Evolutionary conservation across 306 rosid genomes (phyloP).

Genomic region (Medicago arabica): DNA sequence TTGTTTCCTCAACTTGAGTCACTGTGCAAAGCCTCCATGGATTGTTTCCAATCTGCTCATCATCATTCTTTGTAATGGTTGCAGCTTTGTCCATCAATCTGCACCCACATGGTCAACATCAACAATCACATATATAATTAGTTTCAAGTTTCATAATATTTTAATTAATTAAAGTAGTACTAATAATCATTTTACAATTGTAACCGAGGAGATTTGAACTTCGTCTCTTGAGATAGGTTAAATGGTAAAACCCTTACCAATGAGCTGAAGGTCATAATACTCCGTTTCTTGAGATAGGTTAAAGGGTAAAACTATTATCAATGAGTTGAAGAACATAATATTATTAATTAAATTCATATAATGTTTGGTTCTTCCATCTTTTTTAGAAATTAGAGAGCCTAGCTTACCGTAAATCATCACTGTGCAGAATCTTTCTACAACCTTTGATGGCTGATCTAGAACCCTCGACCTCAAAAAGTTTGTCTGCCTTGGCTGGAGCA

Average conservation of each 20-base stretch:
- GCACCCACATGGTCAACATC: not conserved
- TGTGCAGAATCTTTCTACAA: slow-evolving; percentile 62
- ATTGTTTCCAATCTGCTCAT: slow-evolving; percentile 38
- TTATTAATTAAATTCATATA: no score
- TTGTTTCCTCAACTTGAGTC: slow-evolving; percentile 74
- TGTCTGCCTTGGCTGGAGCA: slow-evolving; percentile 39
- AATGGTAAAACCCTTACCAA: no score
- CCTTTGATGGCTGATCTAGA: slow-evolving; percentile 65
- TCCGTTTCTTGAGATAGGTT: no score
- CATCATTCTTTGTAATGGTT: slow-evolving; percentile 54
- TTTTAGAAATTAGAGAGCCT: no score
- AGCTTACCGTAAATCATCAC: slow-evolving; percentile 51
- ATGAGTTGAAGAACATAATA: no score
- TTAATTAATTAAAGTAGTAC: not conserved
- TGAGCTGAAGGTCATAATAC: no score
- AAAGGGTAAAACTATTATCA: no score
- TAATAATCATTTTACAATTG: not conserved
- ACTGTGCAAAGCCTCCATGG: slow-evolving; percentile 72
- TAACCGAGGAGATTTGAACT: not conserved
- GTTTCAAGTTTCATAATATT: not conserved
- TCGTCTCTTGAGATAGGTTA: not conserved
- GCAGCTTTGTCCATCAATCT: slow-evolving; percentile 78
- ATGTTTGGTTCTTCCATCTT: no score
- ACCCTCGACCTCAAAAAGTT: slow-evolving; percentile 60
- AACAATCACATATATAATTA: not conserved